phyloP scores from a whole-genome alignment of 257 asterid genomes.

The Solanum peruvianum region DNA sequence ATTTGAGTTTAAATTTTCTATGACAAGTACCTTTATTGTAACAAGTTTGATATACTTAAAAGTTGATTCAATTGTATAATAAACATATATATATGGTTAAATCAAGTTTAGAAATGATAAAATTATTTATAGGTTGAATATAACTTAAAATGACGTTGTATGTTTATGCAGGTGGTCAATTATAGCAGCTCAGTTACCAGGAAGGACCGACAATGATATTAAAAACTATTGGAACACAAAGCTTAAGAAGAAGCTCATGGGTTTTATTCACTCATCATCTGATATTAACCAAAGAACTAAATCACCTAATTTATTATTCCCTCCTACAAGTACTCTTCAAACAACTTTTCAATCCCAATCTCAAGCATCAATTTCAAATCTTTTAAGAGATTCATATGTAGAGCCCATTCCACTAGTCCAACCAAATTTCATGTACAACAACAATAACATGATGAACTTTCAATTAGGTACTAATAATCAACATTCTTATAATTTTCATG shows the following conservation, averaged over 20 bases:
- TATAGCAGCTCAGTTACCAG: slow-evolving; percentile 13
- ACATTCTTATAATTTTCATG: not conserved
- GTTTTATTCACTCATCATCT: not conserved
- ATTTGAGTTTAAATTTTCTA: not conserved
- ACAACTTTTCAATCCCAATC: not conserved
- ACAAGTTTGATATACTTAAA: not conserved
- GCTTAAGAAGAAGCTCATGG: slow-evolving; percentile 12
- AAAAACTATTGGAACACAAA: slow-evolving; percentile 18
- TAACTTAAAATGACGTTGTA: not conserved
- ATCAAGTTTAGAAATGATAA: not conserved
- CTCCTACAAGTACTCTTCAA: not conserved
- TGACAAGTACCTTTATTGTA: not conserved
- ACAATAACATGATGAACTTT: not conserved
- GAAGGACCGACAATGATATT: slow-evolving; percentile 13
- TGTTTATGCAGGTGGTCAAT: slow-evolving; percentile 10
- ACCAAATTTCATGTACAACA: not conserved
- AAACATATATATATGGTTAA: not conserved
- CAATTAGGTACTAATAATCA: not conserved
- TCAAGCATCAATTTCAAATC: not conserved
- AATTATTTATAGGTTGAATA: not conserved
- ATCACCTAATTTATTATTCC: not conserved
- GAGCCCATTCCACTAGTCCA: not conserved
- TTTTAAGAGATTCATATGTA: not conserved
- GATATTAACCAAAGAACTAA: not conserved
- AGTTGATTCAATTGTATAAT: not conserved